A percentile compares a stretch with the other conserved stretches of the same genome.
These are phyloP conservation scores for Insectozyma bohioensis DNA, from an alignment of 1,139 yeast species.

Conservation along the genomic window DNA sequence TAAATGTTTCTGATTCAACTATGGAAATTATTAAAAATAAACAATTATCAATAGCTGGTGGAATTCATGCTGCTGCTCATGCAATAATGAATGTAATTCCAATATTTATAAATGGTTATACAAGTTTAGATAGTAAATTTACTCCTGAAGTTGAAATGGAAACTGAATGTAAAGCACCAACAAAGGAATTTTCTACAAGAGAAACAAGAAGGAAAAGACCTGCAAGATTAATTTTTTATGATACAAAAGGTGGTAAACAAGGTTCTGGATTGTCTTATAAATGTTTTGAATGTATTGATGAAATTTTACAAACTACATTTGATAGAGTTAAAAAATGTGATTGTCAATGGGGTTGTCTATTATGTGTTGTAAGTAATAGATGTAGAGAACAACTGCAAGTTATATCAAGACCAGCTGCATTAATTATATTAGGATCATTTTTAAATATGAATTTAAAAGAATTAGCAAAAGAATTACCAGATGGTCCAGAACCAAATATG, in stretches of 20 bases:
- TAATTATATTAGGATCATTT: constrained; percentile 61
- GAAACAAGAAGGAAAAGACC: constrained; percentile 75
- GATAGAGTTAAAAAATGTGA: constrained; percentile 61
- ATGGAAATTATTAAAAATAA: constrained; percentile 59
- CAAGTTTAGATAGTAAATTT: constrained; percentile 27
- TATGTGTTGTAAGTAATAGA: constrained; percentile 74
- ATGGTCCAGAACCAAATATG: constrained; percentile 86
- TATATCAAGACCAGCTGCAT: constrained; percentile 83
- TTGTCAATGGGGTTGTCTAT: constrained; percentile 88
- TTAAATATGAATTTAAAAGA: constrained; percentile 47
- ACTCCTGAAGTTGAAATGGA: constrained; percentile 63
- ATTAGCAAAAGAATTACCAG: constrained; percentile 43
- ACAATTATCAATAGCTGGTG: constrained; percentile 72
- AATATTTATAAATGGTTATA: constrained; percentile 43
- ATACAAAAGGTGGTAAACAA: constrained; percentile 71
- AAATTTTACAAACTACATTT: constrained; percentile 59
- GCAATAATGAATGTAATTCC: constrained; percentile 79
- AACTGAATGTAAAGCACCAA: constrained; percentile 97
- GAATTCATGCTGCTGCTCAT: constrained; percentile 97
- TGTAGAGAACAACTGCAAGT: constrained; percentile 84
- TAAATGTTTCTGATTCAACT: constrained; percentile 71
- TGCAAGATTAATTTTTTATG: constrained; percentile 81
- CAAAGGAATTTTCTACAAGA: constrained; percentile 81
- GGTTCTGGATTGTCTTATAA: constrained; percentile 82
- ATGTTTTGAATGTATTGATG: constrained; percentile 75